Evolutionary conservation across 2,329 filamentous ascomycete species (phyloP).

Genomic region (Stagonosporopsis chrysanthemi): DNA sequence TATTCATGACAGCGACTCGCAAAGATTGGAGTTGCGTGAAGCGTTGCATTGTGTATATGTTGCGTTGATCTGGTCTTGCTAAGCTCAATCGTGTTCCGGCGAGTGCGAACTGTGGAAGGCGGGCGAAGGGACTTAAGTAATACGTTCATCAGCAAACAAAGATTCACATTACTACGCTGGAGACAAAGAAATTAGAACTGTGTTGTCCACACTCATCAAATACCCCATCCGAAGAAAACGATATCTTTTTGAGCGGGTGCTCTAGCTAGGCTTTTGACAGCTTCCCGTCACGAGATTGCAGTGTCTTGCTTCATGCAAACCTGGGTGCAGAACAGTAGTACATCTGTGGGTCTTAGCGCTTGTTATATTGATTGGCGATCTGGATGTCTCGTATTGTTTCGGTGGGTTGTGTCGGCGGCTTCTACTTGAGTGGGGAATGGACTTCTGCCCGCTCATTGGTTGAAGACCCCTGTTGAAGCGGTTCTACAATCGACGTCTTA

Average conservation of each 20-base stretch:
- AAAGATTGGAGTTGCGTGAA: no score
- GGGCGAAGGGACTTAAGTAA: neutral
- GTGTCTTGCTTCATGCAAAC: neutral
- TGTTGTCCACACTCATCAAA: neutral
- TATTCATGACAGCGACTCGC: no score
- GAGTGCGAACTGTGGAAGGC: neutral
- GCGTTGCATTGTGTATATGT: no score
- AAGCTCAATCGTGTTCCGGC: no score
- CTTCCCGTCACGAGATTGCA: neutral
- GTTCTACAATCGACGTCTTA: conserved; percentile 37
- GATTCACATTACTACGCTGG: neutral
- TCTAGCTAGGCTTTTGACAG: neutral
- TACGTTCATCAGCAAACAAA: neutral
- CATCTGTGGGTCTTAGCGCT: conserved; percentile 24
- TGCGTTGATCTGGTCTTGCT: neutral
- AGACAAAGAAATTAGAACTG: neutral
- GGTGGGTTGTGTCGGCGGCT: conserved; percentile 42
- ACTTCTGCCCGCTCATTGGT: conserved; percentile 38
- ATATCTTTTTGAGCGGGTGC: neutral
- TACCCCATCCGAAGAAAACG: no score
- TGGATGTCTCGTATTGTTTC: conserved; percentile 24
- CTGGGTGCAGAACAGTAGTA: neutral
- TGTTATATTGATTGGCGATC: conserved; percentile 15
- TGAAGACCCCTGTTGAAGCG: conserved; percentile 19
- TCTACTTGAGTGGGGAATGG: conserved; percentile 26